Evolutionary conservation across 2,329 filamentous ascomycete species (phyloP), one percentile per base, ranked within the genome.

Genomic region (Bipolaris gigantea): DNA sequence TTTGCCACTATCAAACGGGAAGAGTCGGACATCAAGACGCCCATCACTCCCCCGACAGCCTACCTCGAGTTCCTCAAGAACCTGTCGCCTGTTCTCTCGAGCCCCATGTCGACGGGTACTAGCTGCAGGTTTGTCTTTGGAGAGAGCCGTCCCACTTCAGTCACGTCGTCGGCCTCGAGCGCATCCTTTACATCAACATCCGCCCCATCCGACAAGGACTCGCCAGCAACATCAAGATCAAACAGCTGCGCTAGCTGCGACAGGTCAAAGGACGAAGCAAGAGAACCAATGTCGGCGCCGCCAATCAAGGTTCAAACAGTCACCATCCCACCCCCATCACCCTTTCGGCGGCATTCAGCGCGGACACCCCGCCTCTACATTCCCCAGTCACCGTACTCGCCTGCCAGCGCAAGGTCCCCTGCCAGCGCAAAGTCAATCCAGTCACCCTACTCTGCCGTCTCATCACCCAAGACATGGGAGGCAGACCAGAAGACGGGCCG

Each of bases 11-110:
- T 92, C 79, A 93, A 92, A 75, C 78, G 78, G 50, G 83, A 89
- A 63, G 83, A 86, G 55, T 55, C 52, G 2, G 57, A 81, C 40
- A 76, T 85, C 53, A 88, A 86, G 77, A 97, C 92, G 4, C 92
- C 92, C 44, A 96, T 97, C 73, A 95, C 89, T 47, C 93, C 93
- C 48, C 93, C 93, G 3, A 81, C 84, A 19, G 92, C 93, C 53
- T 97, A 97, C 73, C 88, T 90, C 63, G 92, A 97, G 70, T 97
- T 97, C 71, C 86, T 97, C 59, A 93, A 92, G 77, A 86, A 87
- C 56, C 85, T 95, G 76, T 88, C 84, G 1, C 83, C 84, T 0
- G 80, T 88, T 16, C 80, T 92, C 54, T 85, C 86, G 70, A 91
- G 87, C 59, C 89, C 89, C 8, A 77, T 84, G 42, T 80, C 84